Conservation (phyloP, 2,329 filamentous ascomycete species). For the Alternaria dauci region DNA sequence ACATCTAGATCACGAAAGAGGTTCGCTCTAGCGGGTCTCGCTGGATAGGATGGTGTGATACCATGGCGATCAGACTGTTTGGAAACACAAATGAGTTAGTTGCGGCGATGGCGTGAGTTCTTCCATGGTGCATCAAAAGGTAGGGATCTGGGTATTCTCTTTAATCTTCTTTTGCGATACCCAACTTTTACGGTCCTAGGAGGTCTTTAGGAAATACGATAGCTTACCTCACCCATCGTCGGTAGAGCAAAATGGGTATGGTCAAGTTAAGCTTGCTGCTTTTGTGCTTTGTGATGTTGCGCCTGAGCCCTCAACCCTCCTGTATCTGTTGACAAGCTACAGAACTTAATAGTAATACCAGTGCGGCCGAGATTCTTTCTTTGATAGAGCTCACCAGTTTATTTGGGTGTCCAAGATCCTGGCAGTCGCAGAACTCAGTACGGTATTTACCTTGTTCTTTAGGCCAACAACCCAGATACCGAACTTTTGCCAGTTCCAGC, state of each 20-base stretch:
- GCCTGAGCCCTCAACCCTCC: neutral
- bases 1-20: constrained; percentile 49
- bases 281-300: constrained; percentile 1
- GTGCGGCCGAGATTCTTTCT: neutral
- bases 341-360: neutral
- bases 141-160: neutral
- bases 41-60: neutral
- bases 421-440: neutral
- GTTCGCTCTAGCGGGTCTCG: neutral
- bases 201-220: neutral
- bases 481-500: neutral
- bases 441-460: neutral
- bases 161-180: constrained; percentile 1
- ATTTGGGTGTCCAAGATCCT: neutral
- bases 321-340: neutral
- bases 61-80: neutral
- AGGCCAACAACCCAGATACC: neutral
- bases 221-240: neutral
- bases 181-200: neutral
- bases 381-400: neutral
- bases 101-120: constrained; percentile 7
- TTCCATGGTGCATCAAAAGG: constrained; percentile 12
- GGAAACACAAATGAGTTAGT: neutral
- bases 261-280: neutral
- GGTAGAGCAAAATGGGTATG: constrained; percentile 4